These are phyloP conservation scores for Panellus pusillus DNA, from an alignment of 768 basidiomycete genomes.

Conservation along the genomic window DNA sequence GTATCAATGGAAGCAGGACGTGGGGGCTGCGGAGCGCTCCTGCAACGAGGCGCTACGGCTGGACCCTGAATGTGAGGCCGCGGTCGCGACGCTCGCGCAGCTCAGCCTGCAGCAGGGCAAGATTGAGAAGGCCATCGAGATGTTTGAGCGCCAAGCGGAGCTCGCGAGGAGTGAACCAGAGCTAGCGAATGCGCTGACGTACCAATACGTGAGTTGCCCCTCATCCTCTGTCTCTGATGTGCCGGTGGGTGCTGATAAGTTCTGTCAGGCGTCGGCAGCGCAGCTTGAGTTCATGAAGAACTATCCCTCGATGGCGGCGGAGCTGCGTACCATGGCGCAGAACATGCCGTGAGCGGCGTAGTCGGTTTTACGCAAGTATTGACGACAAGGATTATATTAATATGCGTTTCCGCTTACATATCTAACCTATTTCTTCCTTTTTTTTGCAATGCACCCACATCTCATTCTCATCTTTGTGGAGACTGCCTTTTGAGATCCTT, in stretches of 20 bases:
- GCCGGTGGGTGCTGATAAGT: constrained; percentile 4
- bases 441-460: too few species aligned
- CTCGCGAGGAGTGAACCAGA: constrained; percentile 91
- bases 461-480: too few species aligned
- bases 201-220: constrained; percentile 64
- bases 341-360: constrained; percentile 4
- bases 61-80: constrained; percentile 95
- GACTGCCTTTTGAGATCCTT: too few species aligned
- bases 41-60: constrained; percentile 86
- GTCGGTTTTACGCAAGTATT: too few species aligned
- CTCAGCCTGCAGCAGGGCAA: constrained; percentile 88
- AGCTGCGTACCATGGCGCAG: constrained; percentile 51
- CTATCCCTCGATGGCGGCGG: constrained; percentile 83
- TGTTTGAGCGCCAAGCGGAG: constrained; percentile 83
- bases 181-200: constrained; percentile 74
- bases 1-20: constrained; percentile 95
- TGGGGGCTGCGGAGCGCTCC: constrained; percentile 76
- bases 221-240: constrained; percentile 1
- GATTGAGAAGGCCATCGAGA: constrained; percentile 79
- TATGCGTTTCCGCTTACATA: not conserved
- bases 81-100: constrained; percentile 94
- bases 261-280: constrained; percentile 68
- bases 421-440: not conserved
- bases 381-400: not conserved
- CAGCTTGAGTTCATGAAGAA: constrained; percentile 82